A percentile compares a stretch with the other conserved stretches of the same genome.
phyloP scores from a whole-genome alignment of 495 filamentous ascomycete genomes.

The Penicillium ochrochloron region DNA sequence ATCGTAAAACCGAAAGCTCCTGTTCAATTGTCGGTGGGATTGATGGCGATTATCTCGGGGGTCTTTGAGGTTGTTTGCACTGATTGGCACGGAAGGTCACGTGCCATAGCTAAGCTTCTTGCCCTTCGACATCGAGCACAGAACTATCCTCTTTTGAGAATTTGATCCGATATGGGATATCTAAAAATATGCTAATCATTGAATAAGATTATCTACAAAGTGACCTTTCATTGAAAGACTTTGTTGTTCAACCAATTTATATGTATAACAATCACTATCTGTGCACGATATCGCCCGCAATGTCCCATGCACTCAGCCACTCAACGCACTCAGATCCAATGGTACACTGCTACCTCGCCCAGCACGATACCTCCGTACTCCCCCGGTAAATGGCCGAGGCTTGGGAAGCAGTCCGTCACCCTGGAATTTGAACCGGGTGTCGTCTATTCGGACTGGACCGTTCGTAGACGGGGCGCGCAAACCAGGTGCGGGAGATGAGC shows the following conservation, averaged over 20 bases:
- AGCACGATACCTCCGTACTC: conserved; percentile 78
- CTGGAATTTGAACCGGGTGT: conserved; percentile 85
- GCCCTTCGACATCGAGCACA: neutral
- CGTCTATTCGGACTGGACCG: conserved; percentile 66
- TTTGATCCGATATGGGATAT: neutral
- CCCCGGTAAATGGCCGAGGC: conserved; percentile 76
- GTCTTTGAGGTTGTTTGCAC: conserved; percentile 25
- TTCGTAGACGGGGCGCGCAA: conserved; percentile 40
- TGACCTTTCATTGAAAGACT: neutral
- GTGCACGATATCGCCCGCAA: conserved; percentile 37
- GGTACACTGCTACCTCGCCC: conserved; percentile 94
- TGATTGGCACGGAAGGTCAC: conserved; percentile 22
- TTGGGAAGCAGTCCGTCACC: conserved; percentile 81
- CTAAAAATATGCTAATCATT: neutral
- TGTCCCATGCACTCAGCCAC: conserved; percentile 35
- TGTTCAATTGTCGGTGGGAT: conserved; percentile 14
- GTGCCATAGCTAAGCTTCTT: conserved; percentile 20
- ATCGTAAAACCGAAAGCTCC: neutral
- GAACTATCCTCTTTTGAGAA: neutral
- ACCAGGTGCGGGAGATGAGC: conserved; percentile 38
- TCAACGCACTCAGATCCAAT: conserved; percentile 69
- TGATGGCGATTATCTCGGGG: conserved; percentile 14
- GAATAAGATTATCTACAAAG: neutral
- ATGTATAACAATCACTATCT: conserved; percentile 32
- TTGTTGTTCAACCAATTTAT: conserved; percentile 15